Conservation (phyloP, 371 early-diverging fungal species). For the Mucor irregularis region DNA sequence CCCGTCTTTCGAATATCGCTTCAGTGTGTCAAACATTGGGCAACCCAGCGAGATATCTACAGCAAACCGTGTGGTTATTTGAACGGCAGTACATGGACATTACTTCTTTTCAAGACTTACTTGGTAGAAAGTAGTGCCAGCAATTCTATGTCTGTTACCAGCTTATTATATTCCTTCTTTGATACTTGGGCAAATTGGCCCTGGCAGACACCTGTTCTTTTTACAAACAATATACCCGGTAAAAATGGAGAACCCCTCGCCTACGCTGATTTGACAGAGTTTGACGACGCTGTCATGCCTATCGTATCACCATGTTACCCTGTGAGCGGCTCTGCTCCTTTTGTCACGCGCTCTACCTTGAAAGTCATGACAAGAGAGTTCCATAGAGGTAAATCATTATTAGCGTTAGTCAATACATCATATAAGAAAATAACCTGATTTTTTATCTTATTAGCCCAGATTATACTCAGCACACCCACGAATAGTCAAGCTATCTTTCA, state of each 20-base stretch:
- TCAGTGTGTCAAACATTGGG: slow-evolving; percentile 43
- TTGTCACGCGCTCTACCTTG: slow-evolving; percentile 32
- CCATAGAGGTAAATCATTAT: slow-evolving; percentile 28
- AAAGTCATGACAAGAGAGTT: slow-evolving; percentile 32
- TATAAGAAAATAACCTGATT: not conserved
- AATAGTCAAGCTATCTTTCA: not conserved
- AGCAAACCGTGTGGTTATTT: slow-evolving; percentile 41
- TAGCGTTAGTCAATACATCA: no score
- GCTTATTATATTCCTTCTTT: slow-evolving; percentile 28
- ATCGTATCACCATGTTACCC: slow-evolving; percentile 48
- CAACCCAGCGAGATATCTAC: slow-evolving; percentile 31
- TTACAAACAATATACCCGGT: slow-evolving; percentile 31
- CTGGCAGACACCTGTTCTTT: slow-evolving; percentile 39
- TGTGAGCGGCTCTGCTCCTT: slow-evolving; percentile 28
- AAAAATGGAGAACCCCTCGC: slow-evolving; percentile 7
- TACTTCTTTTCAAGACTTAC: slow-evolving; percentile 38
- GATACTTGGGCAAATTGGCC: slow-evolving; percentile 37
- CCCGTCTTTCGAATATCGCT: slow-evolving; percentile 19
- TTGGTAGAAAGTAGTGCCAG: not conserved
- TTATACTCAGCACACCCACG: not conserved
- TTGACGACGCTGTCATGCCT: slow-evolving; percentile 36
- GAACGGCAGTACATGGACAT: slow-evolving; percentile 38
- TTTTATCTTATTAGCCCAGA: not conserved
- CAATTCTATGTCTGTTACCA: slow-evolving; percentile 2
- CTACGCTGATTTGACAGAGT: slow-evolving; percentile 16